Conservation (phyloP, 2,329 filamentous ascomycete genomes). For the Sphaerulina musiva region DNA sequence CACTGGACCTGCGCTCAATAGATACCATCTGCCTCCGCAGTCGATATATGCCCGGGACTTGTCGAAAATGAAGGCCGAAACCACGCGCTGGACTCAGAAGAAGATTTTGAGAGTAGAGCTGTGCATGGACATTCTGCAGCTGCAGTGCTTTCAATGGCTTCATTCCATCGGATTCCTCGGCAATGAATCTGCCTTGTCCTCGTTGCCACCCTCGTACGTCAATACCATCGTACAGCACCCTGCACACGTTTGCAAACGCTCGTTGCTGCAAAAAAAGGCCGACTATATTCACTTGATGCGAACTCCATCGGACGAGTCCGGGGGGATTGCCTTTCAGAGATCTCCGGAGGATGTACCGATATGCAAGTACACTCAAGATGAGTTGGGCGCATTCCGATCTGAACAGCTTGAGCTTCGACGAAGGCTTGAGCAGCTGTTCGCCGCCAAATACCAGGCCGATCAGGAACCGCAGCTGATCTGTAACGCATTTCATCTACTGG, state of each 20-base stretch:
- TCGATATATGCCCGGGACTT: constrained; percentile 40
- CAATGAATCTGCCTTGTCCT: background rate
- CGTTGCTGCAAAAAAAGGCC: constrained; percentile 7
- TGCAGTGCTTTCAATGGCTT: constrained; percentile 31
- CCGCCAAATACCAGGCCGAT: background rate
- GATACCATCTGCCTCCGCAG: constrained; percentile 36
- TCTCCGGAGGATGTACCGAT: constrained; percentile 15
- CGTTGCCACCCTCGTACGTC: constrained; percentile 25
- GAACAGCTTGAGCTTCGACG: constrained; percentile 24
- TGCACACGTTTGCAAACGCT: background rate
- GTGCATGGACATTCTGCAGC: constrained; percentile 37
- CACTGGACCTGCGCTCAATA: constrained; percentile 31
- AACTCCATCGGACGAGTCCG: background rate
- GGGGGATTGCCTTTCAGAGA: background rate
- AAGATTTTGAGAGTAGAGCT: constrained; percentile 40
- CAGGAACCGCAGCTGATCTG: constrained; percentile 23
- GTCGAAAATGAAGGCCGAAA: constrained; percentile 29
- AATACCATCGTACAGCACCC: constrained; percentile 10
- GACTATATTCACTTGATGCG: constrained; percentile 3
- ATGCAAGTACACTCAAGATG: constrained; percentile 36
- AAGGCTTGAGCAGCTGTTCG: constrained; percentile 23
- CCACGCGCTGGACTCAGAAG: constrained; percentile 36
- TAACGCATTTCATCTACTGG: constrained; percentile 57
- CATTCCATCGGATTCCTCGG: constrained; percentile 18
- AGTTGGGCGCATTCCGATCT: constrained; percentile 32